Evolutionary conservation across 2,329 filamentous ascomycete genomes (phyloP).

Genomic region (Boeremia lycopersici): DNA sequence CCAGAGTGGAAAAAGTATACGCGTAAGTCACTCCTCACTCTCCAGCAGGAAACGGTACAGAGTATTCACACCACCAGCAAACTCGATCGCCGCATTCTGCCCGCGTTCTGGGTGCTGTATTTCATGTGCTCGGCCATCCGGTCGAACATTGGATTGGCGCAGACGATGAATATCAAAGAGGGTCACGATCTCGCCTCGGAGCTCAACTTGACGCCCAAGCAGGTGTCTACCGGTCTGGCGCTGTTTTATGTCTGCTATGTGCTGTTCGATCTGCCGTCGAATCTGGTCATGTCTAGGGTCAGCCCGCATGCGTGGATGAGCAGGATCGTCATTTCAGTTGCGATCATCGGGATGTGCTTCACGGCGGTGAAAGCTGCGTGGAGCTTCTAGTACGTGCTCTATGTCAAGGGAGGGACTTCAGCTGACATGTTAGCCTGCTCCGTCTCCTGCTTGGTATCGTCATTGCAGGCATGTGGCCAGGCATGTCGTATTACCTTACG

Average conservation of each 20-base stretch:
- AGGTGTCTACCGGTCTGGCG: slow-evolving; percentile 82
- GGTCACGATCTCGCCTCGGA: slow-evolving; percentile 77
- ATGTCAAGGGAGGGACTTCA: too few relatives aligned
- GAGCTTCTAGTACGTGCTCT: slow-evolving; percentile 73
- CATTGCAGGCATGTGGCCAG: slow-evolving; percentile 93
- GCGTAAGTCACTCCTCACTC: slow-evolving; percentile 30
- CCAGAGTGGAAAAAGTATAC: slow-evolving; percentile 47
- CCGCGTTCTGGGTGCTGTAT: slow-evolving; percentile 88
- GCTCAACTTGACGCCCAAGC: slow-evolving; percentile 71
- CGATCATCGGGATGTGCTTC: slow-evolving; percentile 82
- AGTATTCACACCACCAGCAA: slow-evolving; percentile 51
- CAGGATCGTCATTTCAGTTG: slow-evolving; percentile 85
- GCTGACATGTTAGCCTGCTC: slow-evolving; percentile 60
- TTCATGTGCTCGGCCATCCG: slow-evolving; percentile 91
- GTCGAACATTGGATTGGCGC: slow-evolving; percentile 90
- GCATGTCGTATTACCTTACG: slow-evolving; percentile 91
- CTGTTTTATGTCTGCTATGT: slow-evolving; percentile 94
- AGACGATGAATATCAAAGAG: slow-evolving; percentile 81
- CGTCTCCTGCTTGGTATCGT: slow-evolving; percentile 84
- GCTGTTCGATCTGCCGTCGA: slow-evolving; percentile 85
- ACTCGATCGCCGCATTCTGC: slow-evolving; percentile 64
- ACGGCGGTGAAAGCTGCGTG: slow-evolving; percentile 80
- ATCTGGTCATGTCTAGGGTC: slow-evolving; percentile 83
- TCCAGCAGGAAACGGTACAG: neutral
- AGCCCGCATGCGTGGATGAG: slow-evolving; percentile 92